Evolutionary conservation across 106 monocot species (phyloP), one percentile per base, ranked within the genome.

Genomic region (Amphibolis antarctica): DNA sequence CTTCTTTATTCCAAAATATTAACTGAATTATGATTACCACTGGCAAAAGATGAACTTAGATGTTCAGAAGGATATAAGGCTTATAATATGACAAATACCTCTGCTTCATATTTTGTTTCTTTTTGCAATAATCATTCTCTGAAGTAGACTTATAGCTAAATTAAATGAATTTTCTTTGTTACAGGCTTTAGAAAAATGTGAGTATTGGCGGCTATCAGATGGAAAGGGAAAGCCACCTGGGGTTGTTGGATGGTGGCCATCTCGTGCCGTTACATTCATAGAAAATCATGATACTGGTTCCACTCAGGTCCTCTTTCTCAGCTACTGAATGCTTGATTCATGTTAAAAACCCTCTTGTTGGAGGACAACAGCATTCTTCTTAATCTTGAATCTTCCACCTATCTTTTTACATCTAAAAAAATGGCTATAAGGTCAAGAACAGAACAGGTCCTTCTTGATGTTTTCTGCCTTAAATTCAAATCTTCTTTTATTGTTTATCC

Each of bases 231-330:
- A 87, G 73, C 87, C 87, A 9, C 83, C 87, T 42, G 87, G 87
- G 9, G 83, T 87, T 12, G 26, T 87, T 4, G 87, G 87, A 57
- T 87, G 87, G 87, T 87, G 83, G 87, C 75, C 87, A 44, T 87
- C 87, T 42, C 80, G 87, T 54, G 87, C 87, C 50, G 83, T 87
- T 64, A 87, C 87, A 13, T 87, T 87, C 51, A 83, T 83, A 44
- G 87, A 87, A 64, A 87, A 87, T 75, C 87, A 87, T 67, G 87
- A 83, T 55, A 87, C 87, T 57, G 87, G 87, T 42, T 87, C 83
- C 28, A 87, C 87, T 59, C 86, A 86, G 82, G 86, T 86, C 58
- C 18, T 24, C 6, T 14, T 58, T 23, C 22, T 56, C 47, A n/a
- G 22, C 17, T 74, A 9, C 6, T 65, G 21, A 18, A n/a, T 51